Base-by-base conservation (phyloP, 31 red algal species). In the Endocladia muricata region DNA sequence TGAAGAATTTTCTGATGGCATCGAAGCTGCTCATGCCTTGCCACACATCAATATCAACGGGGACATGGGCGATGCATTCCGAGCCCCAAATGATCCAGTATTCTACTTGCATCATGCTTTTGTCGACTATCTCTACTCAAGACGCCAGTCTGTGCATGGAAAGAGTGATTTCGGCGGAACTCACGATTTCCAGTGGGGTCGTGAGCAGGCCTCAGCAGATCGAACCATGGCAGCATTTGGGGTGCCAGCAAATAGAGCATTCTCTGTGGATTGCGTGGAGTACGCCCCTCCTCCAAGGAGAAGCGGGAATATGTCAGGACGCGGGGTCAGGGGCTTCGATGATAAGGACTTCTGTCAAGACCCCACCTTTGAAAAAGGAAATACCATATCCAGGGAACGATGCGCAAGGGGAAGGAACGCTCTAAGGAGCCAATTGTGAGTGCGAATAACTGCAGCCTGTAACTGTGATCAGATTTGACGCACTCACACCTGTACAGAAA, bases 91-190 rank as follows among this genome's bases (percentile, higher is more conserved):
- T 74, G 91, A 94, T 40, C 91, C 91, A 56, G 52, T 86, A n/a
- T 94, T 94, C 63, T 89, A 82, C 36, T 64, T 94, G n/a, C 84
- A 89, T 41, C 91, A 94, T 70, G 78, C 84, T 1, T 84, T 85
- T 67, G 72, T 94, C 13, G 91, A 94, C 55, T 55, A 42, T 15
- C 63, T 94, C 8, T 88, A 65, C n/a, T 34, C 65, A 13, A 74
- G 66, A 49, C 81, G 91, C 44, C 83, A 88, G 58, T 41, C 47
- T 1, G 32, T 21, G 32, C 54, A 29, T 26, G 61, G 56, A 13
- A 37, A 38, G 3, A 77, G 73, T 63, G 71, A 91, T 13, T 91
- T 88, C 40, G 62, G 66, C 21, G 83, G 83, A 17, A 78, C 64
- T 17, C 83, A 88, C 63, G 83, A 78, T 32, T 79, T 88, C 31